phyloP scores from a whole-genome alignment of 345 rosid genomes.

The Geranium brycei region DNA sequence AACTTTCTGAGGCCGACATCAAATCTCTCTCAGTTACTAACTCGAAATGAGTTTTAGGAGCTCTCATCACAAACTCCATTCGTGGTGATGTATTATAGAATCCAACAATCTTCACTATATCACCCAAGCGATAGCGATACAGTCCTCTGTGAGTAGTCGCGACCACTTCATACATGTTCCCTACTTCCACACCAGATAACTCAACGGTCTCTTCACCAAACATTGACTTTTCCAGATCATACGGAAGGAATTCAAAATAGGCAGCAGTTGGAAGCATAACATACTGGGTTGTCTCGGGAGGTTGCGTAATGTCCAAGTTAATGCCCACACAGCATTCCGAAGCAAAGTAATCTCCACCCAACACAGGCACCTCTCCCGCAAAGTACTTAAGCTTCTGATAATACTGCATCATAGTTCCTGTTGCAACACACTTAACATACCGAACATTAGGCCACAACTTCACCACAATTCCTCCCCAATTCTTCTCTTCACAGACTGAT shows the following conservation, averaged over 20 bases:
- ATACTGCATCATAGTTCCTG: slow-evolving; percentile 43
- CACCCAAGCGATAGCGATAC: slow-evolving; percentile 35
- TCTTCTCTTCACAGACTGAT: slow-evolving; percentile 18
- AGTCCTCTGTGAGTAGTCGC: slow-evolving; percentile 37
- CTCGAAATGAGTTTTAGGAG: slow-evolving; percentile 28
- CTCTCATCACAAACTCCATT: slow-evolving; percentile 36
- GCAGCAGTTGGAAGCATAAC: slow-evolving; percentile 36
- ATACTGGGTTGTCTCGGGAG: slow-evolving; percentile 25
- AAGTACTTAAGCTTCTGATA: slow-evolving; percentile 27
- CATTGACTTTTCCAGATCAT: slow-evolving; percentile 12
- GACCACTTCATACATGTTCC: slow-evolving; percentile 37
- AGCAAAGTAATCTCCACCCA: slow-evolving; percentile 40
- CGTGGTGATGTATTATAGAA: slow-evolving; percentile 34
- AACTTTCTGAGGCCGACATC: slow-evolving; percentile 27
- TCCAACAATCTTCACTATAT: slow-evolving; percentile 31
- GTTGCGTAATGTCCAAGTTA: slow-evolving; percentile 29
- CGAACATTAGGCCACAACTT: slow-evolving; percentile 39
- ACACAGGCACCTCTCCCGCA: slow-evolving; percentile 27
- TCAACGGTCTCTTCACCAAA: slow-evolving; percentile 23
- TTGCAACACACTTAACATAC: slow-evolving; percentile 28
- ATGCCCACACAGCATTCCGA: slow-evolving; percentile 35
- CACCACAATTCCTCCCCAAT: slow-evolving; percentile 32
- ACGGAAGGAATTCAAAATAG: slow-evolving; percentile 42
- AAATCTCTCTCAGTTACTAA: slow-evolving; percentile 28
- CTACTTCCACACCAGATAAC: slow-evolving; percentile 26